A percentile compares a stretch with the other conserved stretches of the same genome.
phyloP scores from a whole-genome alignment of 306 rosid genomes.

The Casuarina equisetifolia region DNA sequence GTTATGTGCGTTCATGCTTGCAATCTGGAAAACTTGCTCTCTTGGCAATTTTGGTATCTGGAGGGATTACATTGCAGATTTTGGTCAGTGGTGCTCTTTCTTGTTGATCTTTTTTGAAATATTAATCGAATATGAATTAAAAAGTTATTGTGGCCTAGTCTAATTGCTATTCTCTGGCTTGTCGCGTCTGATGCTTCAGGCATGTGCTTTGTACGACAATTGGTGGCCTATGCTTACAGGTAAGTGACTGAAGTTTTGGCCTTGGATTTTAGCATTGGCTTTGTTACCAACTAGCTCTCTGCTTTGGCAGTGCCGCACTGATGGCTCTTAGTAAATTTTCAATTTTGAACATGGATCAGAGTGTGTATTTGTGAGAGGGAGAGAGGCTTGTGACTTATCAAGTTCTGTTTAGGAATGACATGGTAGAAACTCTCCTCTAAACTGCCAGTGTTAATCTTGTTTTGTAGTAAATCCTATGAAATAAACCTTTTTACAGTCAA shows the following conservation, averaged over 20 bases:
- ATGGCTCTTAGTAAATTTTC: background rate
- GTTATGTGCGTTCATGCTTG: constrained; percentile 64
- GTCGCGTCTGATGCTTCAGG: constrained; percentile 52
- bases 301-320: background rate
- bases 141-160: constrained; percentile 4
- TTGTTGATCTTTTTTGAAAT: constrained; percentile 10
- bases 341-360: background rate
- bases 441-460: background rate
- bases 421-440: background rate
- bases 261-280: background rate
- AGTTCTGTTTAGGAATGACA: background rate
- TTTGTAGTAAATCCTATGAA: background rate
- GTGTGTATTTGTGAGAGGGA: background rate
- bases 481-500: background rate
- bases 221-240: constrained; percentile 99
- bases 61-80: constrained; percentile 84
- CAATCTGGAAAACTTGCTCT: constrained; percentile 68
- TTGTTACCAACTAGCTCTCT: background rate
- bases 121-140: constrained; percentile 4
- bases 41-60: constrained; percentile 81
- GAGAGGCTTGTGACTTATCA: background rate
- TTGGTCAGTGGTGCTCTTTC: constrained; percentile 57
- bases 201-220: constrained; percentile 86
- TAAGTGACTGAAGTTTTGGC: constrained; percentile 30
- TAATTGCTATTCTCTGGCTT: constrained; percentile 21